Base-by-base conservation (phyloP, 164 flowering plant species). In the Aristolochia contorta region DNA sequence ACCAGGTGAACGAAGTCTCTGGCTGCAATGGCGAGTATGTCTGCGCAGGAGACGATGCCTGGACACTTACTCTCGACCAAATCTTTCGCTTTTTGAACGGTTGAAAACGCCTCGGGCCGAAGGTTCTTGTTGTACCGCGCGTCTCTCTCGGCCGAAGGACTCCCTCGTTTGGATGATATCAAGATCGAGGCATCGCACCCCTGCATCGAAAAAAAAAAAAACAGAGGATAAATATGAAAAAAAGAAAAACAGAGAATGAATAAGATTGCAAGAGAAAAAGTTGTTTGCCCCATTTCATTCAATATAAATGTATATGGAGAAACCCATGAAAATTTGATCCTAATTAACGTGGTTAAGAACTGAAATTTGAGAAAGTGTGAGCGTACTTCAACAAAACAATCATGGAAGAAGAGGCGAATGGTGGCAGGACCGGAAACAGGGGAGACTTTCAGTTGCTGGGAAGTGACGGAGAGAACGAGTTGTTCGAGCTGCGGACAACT, bases 371-470 rank as follows among this genome's bases (percentile, higher is more conserved):
- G 19, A 19, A 18, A 4, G 45, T 1, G 58, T n/a, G 1, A 14
- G 13, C 25, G 32, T 81, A 86, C 99, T 27, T 86, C 81, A 13
- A 93, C 95, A 49, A 93, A 93, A 80, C 99, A 93, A 70, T 90
- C 98, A 48, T 90, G 94, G 84, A 93, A 93, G 87, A 93, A 90
- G 69, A 93, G 92, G 59, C 99, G 91, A 50, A 93, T 81, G 48
- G 98, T 90, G 51, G 96, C 87, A 0, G 98, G 91, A 0, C 70
- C 96, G 8, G 90, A 72, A 37, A 80, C 67, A 0, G 97, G 97
- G 33, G 86, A 63, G 43, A 79, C 78, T 48, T 67, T 67, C 77
- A 83, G 82, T 72, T 70, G 83, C 32, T 83, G 83, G 19, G 82
- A 51, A 43, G 96, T 86, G 63, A 82, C 75, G 0, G 92, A 77